A percentile compares a stretch with the other conserved stretches of the same genome.
Conservation (phyloP, 2,329 filamentous ascomycete species). For the Cytospora mali region DNA sequence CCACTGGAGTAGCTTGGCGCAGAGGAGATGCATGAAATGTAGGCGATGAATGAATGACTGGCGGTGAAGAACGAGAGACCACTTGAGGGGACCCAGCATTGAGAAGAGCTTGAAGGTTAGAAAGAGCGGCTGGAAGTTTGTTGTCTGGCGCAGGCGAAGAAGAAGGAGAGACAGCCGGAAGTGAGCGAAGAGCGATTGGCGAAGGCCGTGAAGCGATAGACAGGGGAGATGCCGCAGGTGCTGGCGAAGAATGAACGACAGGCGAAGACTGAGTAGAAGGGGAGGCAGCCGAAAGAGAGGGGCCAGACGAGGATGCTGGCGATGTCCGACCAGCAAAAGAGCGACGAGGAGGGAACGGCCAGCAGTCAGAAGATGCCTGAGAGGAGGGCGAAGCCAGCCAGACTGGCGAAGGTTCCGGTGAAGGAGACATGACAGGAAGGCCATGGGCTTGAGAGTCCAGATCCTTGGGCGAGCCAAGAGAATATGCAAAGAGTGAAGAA, state of each 20-base stretch:
- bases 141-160: neutral
- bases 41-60: slow-evolving; percentile 3
- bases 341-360: neutral
- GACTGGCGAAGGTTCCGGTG: neutral
- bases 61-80: neutral
- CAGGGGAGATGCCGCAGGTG: neutral
- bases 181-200: neutral
- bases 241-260: neutral
- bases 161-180: neutral
- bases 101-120: slow-evolving; percentile 1
- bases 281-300: neutral
- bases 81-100: neutral
- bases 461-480: neutral
- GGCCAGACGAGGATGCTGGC: neutral
- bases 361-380: neutral
- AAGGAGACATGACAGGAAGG: neutral
- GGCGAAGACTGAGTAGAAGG: neutral
- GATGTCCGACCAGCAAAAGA: slow-evolving; percentile 12
- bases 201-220: too few species aligned
- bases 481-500: slow-evolving; percentile 13
- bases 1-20: neutral
- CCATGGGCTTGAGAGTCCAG: neutral
- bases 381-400: neutral
- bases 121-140: slow-evolving; percentile 2
- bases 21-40: neutral